These are phyloP conservation scores for Epichloe sp. DNA, from an alignment of 2,329 filamentous ascomycete species.

Conservation along the genomic window DNA sequence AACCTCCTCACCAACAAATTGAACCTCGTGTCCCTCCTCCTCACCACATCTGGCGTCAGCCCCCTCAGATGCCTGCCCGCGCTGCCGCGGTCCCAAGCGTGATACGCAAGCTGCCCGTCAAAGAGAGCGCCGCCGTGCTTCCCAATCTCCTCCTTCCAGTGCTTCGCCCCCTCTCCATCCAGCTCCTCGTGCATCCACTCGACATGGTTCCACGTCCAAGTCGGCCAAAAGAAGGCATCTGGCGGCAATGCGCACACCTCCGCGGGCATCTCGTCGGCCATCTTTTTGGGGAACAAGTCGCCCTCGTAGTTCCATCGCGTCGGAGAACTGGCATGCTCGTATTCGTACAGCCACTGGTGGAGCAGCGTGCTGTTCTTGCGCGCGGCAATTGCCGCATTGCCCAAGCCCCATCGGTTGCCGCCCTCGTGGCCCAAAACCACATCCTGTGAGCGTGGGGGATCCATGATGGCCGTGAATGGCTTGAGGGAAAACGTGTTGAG, in stretches of 20 bases:
- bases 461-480: conserved; percentile 5
- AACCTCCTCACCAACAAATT: conserved; percentile 9
- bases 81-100: conserved; percentile 8
- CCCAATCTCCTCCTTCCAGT: conserved; percentile 5
- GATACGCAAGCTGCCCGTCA: conserved; percentile 9
- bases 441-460: conserved; percentile 4
- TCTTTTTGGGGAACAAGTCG: conserved; percentile 4
- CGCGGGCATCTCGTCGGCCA: conserved; percentile 1
- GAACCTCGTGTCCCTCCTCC: conserved; percentile 8
- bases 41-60: conserved; percentile 4
- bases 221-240: conserved; percentile 9
- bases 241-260: conserved; percentile 8
- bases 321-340: background rate
- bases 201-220: conserved; percentile 8
- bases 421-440: conserved; percentile 8
- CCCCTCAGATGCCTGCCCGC: background rate
- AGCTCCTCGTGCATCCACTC: conserved; percentile 9
- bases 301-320: conserved; percentile 3
- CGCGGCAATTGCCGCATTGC: conserved; percentile 8
- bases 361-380: conserved; percentile 8
- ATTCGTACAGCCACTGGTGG: conserved; percentile 6
- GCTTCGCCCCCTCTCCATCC: background rate
- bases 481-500: conserved; percentile 6
- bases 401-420: conserved; percentile 6
- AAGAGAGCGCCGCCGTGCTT: conserved; percentile 7